Evolutionary conservation across 2,329 filamentous ascomycete species (phyloP).

Genomic region (Botrytis squamosa): DNA sequence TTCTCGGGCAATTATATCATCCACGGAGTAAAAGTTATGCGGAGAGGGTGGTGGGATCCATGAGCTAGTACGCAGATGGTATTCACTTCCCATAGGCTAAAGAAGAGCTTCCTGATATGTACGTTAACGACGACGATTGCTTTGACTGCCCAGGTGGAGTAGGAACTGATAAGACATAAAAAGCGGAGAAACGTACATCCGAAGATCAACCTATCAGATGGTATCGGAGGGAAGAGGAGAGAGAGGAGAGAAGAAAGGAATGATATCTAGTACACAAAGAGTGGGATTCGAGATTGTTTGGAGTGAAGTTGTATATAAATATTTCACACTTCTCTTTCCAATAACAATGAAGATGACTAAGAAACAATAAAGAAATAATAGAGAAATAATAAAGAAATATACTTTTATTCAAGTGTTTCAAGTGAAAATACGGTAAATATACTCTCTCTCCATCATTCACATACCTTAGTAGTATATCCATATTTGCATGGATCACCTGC

Average conservation of each 20-base stretch:
- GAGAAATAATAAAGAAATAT: too few species aligned
- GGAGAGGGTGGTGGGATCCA: not conserved
- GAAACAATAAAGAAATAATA: too few species aligned
- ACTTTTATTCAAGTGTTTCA: too few species aligned
- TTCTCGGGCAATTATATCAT: not conserved
- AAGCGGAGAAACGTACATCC: not conserved
- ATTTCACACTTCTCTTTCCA: too few species aligned
- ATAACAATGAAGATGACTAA: too few species aligned
- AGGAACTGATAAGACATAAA: not conserved
- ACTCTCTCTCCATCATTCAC: too few species aligned
- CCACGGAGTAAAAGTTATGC: not conserved
- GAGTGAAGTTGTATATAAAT: not conserved
- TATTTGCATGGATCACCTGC: not conserved
- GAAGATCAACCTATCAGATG: not conserved
- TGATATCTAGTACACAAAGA: too few species aligned
- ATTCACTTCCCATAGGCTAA: conserved; percentile 2
- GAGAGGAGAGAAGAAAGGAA: not conserved
- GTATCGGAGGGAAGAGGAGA: not conserved
- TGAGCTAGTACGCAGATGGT: not conserved
- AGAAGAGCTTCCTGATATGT: conserved; percentile 1
- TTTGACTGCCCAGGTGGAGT: not conserved
- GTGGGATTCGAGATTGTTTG: not conserved
- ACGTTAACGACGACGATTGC: not conserved
- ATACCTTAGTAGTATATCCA: not conserved
- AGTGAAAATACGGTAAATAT: too few species aligned